Conservation (phyloP, 208 protist genomes). For the Trichomonas gallinae region DNA sequence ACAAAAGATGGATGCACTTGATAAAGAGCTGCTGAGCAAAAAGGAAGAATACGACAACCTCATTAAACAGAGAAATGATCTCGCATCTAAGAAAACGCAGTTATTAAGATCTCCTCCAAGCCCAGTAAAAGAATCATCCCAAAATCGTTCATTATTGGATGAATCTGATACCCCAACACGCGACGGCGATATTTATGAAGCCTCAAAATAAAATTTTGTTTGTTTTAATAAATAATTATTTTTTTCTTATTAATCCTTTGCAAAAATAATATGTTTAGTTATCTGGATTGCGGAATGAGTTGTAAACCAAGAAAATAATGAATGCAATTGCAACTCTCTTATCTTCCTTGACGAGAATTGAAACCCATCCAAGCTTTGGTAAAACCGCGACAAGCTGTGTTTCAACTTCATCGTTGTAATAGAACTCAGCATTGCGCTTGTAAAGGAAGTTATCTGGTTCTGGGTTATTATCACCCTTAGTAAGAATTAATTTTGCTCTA, state of each 20-base stretch:
- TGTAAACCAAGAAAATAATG: neutral
- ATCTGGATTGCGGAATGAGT: neutral
- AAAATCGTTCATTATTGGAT: neutral
- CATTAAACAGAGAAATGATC: neutral
- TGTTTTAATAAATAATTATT: too few species aligned
- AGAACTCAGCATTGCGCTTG: neutral
- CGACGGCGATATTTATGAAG: neutral
- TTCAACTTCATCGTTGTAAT: neutral
- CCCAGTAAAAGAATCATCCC: neutral
- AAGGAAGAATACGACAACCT: neutral
- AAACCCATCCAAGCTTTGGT: neutral
- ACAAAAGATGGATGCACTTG: neutral
- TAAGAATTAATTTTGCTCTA: neutral
- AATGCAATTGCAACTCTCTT: neutral
- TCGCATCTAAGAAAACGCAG: neutral
- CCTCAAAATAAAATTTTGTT: neutral
- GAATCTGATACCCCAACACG: neutral
- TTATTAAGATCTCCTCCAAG: neutral
- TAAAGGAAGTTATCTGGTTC: neutral
- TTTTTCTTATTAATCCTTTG: too few species aligned
- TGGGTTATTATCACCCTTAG: conserved; percentile 14
- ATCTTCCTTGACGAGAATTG: neutral
- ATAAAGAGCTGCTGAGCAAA: neutral
- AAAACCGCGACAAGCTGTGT: neutral
- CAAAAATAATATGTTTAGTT: neutral